Conservation (phyloP, 768 basidiomycete genomes). For the Tricholoma matsutake region DNA sequence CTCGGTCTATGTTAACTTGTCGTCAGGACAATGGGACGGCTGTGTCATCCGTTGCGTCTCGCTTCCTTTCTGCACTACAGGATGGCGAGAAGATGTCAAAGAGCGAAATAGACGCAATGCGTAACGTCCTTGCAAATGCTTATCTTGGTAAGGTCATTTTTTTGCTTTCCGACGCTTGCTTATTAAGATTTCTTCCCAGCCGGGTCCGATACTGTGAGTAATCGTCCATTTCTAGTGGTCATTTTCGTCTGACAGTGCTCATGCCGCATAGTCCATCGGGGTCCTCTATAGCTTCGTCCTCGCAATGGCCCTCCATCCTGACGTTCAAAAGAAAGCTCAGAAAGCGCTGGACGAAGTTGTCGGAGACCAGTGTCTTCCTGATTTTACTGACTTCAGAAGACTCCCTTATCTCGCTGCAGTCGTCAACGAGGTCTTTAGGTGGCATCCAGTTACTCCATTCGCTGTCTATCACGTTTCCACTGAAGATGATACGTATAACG, state of each 20-base stretch:
- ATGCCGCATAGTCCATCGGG: not conserved
- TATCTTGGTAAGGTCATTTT: not conserved
- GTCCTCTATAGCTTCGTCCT: constrained; percentile 4
- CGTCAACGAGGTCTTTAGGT: constrained; percentile 1
- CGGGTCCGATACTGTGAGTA: constrained; percentile 9
- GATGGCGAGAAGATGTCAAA: not conserved
- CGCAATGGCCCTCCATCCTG: constrained; percentile 10
- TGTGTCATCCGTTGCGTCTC: not conserved
- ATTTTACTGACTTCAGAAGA: not conserved
- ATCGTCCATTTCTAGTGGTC: not conserved
- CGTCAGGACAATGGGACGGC: not conserved
- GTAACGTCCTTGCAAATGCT: not conserved
- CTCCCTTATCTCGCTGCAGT: not conserved
- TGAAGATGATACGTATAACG: constrained; percentile 3
- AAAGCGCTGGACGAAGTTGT: constrained; percentile 8
- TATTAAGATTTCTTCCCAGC: not conserved
- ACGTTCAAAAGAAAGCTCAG: constrained; percentile 8
- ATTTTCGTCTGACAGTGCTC: not conserved
- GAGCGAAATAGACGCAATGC: not conserved
- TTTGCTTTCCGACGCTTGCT: not conserved
- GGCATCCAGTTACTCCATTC: constrained; percentile 1
- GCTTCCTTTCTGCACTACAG: not conserved
- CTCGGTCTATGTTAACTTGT: not conserved
- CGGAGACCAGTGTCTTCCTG: constrained; percentile 20
- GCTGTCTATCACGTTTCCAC: not conserved